phyloP scores from a whole-genome alignment of 1,284 basidiomycete genomes.

The Sporisorium reilianum region DNA sequence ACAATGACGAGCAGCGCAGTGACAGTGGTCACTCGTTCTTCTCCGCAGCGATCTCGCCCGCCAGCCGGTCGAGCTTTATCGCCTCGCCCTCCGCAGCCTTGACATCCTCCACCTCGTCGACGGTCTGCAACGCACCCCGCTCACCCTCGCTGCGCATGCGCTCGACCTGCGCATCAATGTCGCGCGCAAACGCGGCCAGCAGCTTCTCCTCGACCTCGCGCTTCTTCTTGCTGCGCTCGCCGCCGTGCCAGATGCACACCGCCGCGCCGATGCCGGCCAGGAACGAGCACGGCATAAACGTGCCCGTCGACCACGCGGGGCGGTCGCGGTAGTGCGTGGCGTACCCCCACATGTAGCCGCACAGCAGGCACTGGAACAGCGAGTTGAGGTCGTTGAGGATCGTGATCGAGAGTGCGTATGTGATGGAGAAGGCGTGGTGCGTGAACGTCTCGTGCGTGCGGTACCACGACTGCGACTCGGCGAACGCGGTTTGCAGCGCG shows the following conservation, averaged over 20 bases:
- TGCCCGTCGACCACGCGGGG: slow-evolving; percentile 74
- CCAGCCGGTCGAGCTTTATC: slow-evolving; percentile 12
- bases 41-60: slow-evolving; percentile 9
- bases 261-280: slow-evolving; percentile 81
- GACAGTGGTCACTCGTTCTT: neutral
- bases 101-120: neutral
- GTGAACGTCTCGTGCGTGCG: slow-evolving; percentile 85
- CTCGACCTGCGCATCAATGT: slow-evolving; percentile 35
- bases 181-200: slow-evolving; percentile 66
- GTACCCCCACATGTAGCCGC: slow-evolving; percentile 56
- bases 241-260: slow-evolving; percentile 81
- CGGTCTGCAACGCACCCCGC: neutral
- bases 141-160: slow-evolving; percentile 9
- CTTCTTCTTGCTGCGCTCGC: slow-evolving; percentile 81
- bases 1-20: neutral
- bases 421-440: slow-evolving; percentile 79
- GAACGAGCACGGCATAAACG: slow-evolving; percentile 80
- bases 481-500: slow-evolving; percentile 35
- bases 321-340: slow-evolving; percentile 70
- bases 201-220: slow-evolving; percentile 79
- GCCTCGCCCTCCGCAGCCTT: neutral
- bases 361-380: slow-evolving; percentile 75
- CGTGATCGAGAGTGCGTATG: slow-evolving; percentile 70
- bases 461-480: slow-evolving; percentile 75
- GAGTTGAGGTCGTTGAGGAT: slow-evolving; percentile 81